These are phyloP conservation scores for Agaricus subrufescens DNA, from an alignment of 768 basidiomycete species.

Conservation along the genomic window DNA sequence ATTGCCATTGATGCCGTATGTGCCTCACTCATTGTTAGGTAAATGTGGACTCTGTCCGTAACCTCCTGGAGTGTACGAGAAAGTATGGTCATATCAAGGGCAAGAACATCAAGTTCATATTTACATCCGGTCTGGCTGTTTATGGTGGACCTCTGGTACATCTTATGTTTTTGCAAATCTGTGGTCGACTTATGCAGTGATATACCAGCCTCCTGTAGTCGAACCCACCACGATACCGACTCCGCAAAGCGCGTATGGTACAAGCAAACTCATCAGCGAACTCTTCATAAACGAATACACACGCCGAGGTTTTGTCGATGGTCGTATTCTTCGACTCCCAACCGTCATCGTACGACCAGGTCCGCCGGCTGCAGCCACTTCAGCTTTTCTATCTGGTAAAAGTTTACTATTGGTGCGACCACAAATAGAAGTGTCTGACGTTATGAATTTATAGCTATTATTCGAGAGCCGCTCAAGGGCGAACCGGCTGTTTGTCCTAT, in stretches of 20 bases:
- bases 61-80: slow-evolving; percentile 33
- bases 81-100: slow-evolving; percentile 14
- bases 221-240: slow-evolving; percentile 44
- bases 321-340: slow-evolving; percentile 54
- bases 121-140: slow-evolving; percentile 55
- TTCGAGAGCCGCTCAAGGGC: slow-evolving; percentile 55
- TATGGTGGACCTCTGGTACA: slow-evolving; percentile 50
- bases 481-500: slow-evolving; percentile 46
- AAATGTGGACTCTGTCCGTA: slow-evolving; percentile 53
- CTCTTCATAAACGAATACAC: slow-evolving; percentile 56
- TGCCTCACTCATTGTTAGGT: slow-evolving; percentile 25
- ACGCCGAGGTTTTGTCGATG: slow-evolving; percentile 53
- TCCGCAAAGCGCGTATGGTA: slow-evolving; percentile 55
- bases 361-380: slow-evolving; percentile 48
- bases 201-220: slow-evolving; percentile 34
- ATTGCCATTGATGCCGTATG: not conserved
- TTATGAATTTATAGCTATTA: slow-evolving; percentile 30
- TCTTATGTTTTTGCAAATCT: not conserved
- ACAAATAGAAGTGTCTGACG: too few relatives aligned
- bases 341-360: slow-evolving; percentile 57
- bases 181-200: not conserved
- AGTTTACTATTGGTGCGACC: not conserved
- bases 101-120: slow-evolving; percentile 45
- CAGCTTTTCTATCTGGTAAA: slow-evolving; percentile 51
- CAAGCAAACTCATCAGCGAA: slow-evolving; percentile 51